These are phyloP conservation scores for Chlamydomonas reinhardtii DNA, from an alignment of 163 green algal species.

Conservation along the genomic window DNA sequence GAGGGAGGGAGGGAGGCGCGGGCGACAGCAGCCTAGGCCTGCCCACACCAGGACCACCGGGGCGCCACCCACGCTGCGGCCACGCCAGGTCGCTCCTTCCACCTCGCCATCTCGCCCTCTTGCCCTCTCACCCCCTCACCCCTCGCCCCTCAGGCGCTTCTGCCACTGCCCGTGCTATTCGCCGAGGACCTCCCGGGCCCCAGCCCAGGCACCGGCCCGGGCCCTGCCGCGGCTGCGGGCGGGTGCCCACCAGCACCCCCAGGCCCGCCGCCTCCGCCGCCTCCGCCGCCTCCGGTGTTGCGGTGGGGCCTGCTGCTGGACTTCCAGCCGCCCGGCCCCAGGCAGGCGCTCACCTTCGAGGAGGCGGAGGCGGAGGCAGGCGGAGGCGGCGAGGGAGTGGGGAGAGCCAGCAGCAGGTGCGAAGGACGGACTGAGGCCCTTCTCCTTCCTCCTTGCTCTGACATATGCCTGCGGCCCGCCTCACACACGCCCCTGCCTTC, in stretches of 20 bases:
- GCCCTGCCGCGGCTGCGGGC: not conserved
- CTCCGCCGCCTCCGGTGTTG: not conserved
- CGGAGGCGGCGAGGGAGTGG: too few relatives aligned
- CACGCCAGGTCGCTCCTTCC: too few relatives aligned
- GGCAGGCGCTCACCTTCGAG: slow-evolving; percentile 22
- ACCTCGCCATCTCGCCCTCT: too few relatives aligned
- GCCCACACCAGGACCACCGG: too few relatives aligned
- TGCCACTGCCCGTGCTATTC: slow-evolving; percentile 34
- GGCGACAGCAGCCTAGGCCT: too few relatives aligned
- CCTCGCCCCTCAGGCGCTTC: not conserved
- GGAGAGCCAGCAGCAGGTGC: not conserved
- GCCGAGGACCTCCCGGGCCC: not conserved
- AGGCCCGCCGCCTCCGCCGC: not conserved
- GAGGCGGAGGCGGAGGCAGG: not conserved
- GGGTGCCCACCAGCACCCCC: not conserved
- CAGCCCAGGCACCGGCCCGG: too few relatives aligned
- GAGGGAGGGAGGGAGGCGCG: too few relatives aligned
- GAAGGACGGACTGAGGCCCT: too few relatives aligned
- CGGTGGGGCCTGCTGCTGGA: slow-evolving; percentile 32
- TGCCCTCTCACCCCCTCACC: not conserved
- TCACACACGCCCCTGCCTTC: too few relatives aligned
- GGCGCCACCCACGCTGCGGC: too few relatives aligned
- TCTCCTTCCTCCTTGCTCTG: too few relatives aligned
- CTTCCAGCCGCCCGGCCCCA: slow-evolving; percentile 7
- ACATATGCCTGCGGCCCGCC: too few relatives aligned